phyloP scores from a whole-genome alignment of 345 rosid species.

The Raphanus sativus region DNA sequence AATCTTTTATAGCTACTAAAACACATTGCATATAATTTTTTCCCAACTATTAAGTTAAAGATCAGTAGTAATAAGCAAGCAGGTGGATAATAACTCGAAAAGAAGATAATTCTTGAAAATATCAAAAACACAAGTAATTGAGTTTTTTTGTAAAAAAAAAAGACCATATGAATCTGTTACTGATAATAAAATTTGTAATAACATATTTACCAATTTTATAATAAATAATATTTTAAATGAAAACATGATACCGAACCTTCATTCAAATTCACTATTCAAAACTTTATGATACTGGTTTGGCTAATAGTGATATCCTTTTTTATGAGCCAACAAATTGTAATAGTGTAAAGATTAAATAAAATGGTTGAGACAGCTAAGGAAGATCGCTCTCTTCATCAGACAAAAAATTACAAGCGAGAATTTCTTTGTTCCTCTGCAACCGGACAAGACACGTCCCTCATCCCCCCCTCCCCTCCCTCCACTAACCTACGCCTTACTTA shows the following conservation, averaged over 20 bases:
- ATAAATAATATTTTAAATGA: background rate
- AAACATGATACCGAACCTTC: background rate
- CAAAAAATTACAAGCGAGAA: slow-evolving; percentile 35
- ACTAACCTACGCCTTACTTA: slow-evolving; percentile 29
- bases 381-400: slow-evolving; percentile 39
- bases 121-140: background rate
- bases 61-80: background rate
- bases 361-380: slow-evolving; percentile 36
- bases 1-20: background rate
- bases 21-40: background rate
- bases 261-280: background rate
- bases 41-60: too few species aligned
- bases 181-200: background rate
- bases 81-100: background rate
- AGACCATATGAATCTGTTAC: background rate
- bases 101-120: background rate
- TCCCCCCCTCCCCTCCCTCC: background rate
- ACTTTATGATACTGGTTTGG: background rate
- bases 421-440: slow-evolving; percentile 68
- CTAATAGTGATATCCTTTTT: background rate
- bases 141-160: background rate
- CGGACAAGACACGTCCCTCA: slow-evolving; percentile 53
- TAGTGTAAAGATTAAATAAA: slow-evolving; percentile 3
- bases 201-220: background rate
- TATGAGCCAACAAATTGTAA: background rate